These are phyloP conservation scores for Pigoraptor vietnamica DNA, from an alignment of 78 protist genomes.

Conservation along the genomic window DNA sequence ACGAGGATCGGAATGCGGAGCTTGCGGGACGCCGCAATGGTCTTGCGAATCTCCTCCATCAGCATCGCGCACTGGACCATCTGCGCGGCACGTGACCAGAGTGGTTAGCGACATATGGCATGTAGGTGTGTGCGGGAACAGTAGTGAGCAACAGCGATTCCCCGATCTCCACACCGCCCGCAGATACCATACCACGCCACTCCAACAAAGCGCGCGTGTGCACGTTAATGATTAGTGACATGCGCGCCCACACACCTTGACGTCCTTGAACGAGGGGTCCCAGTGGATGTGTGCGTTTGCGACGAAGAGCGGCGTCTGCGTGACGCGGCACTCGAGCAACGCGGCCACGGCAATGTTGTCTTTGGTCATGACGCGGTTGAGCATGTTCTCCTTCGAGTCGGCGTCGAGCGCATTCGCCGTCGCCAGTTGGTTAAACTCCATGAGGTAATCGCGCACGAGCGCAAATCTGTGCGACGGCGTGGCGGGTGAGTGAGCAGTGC, in stretches of 20 bases:
- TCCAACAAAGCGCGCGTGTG: no score
- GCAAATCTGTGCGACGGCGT: not conserved
- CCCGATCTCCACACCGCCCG: no score
- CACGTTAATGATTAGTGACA: conserved; percentile 9
- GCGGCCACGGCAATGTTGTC: conserved; percentile 41
- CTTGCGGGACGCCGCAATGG: no score
- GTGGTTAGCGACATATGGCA: no score
- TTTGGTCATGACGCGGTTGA: conserved; percentile 27
- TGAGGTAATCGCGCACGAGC: not conserved
- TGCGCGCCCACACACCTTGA: conserved; percentile 32
- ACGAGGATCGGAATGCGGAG: not conserved
- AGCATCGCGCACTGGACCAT: no score
- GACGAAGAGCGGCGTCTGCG: not conserved
- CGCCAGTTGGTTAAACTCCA: conserved; percentile 9
- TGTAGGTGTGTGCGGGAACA: no score
- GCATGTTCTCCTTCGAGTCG: not conserved
- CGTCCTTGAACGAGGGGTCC: conserved; percentile 43
- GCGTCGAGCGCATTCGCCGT: not conserved
- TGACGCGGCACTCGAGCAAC: not conserved
- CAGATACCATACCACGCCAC: no score
- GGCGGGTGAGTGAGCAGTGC: no score
- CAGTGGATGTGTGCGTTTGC: conserved; percentile 38
- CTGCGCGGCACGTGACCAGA: no score
- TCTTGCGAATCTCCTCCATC: no score
- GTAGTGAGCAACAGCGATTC: no score